phyloP scores from a whole-genome alignment of 1,284 basidiomycete genomes.

The Naganishia liquefaciens region DNA sequence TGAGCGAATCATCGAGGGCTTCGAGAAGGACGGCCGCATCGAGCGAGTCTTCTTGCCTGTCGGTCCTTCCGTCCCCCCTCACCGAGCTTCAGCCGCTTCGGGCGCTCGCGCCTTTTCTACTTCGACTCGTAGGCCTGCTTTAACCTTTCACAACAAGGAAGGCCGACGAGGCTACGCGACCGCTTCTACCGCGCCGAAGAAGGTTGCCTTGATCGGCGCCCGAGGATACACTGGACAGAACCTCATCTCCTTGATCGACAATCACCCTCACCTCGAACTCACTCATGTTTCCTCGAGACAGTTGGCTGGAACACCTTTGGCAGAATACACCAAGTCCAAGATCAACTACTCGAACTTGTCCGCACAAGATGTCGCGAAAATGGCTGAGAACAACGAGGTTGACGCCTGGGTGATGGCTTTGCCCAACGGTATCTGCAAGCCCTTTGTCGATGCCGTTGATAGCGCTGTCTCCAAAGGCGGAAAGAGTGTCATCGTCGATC shows the following conservation, averaged over 20 bases:
- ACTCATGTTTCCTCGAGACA: slow-evolving; percentile 96
- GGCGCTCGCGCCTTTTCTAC: slow-evolving; percentile 71
- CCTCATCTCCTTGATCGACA: slow-evolving; percentile 77
- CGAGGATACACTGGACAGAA: slow-evolving; percentile 92
- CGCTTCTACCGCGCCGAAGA: slow-evolving; percentile 72
- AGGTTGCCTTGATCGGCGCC: slow-evolving; percentile 92
- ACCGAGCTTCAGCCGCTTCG: slow-evolving; percentile 55
- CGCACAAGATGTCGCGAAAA: slow-evolving; percentile 71
- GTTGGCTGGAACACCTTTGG: slow-evolving; percentile 77
- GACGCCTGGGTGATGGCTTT: slow-evolving; percentile 98
- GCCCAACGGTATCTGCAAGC: slow-evolving; percentile 94
- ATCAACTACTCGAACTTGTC: slow-evolving; percentile 80
- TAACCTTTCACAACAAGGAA: slow-evolving; percentile 57
- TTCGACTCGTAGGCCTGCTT: slow-evolving; percentile 59
- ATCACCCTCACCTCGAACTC: slow-evolving; percentile 82
- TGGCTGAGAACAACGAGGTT: slow-evolving; percentile 84
- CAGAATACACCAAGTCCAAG: slow-evolving; percentile 76
- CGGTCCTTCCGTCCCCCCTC: slow-evolving; percentile 72
- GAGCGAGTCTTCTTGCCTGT: slow-evolving; percentile 87
- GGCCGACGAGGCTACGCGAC: slow-evolving; percentile 54
- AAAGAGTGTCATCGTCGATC: slow-evolving; percentile 81
- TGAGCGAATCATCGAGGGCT: slow-evolving; percentile 76
- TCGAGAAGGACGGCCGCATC: slow-evolving; percentile 83
- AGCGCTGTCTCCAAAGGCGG: slow-evolving; percentile 63
- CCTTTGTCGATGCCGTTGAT: slow-evolving; percentile 95